Base-by-base conservation (phyloP, 805 yeast species). In the Zygosaccharomyces rouxii region DNA sequence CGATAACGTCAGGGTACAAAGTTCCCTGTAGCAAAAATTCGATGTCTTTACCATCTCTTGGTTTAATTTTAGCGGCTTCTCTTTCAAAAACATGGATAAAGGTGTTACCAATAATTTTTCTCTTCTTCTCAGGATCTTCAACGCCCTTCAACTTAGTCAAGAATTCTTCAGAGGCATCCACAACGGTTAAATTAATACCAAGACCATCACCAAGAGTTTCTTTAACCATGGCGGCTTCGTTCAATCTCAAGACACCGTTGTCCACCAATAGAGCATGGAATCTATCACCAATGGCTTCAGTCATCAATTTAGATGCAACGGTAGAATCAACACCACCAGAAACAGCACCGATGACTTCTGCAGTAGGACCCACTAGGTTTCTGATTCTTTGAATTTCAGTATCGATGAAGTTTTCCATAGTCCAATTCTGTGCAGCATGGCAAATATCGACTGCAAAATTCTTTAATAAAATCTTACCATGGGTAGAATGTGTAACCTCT, bases 271-370 rank as follows among this genome's bases (percentile, higher is more conserved):
- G 90, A 51, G 99, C 99, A 65, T 94, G 99, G 86, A 94, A 94
- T 70, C 99, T 82, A 64, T 88, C 94, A 67, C 99, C 99, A 70
- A 94, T 94, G 57, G 99, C 99, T 75, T 87, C 97, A 56, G 89
- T 84, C 96, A 94, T 86, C 67, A 94, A 79, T 77, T 92, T 94
- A 56, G 99, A 97, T 57, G 97, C 99, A 52, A 94, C 99, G 42
- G 99, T 94, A 45, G 99, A 94, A 73, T 94, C 99, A 55, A 94
- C 99, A 76, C 99, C 99, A 64, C 99, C 99, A 46, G 97, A 89
- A 56, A 94, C 99, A 48, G 99, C 99, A 73, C 99, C 99, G 66
- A 94, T 94, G 56, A 94, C 99, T 74, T 94, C 98, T 49, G 97
- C 98, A 49, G 89, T 84, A 58, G 97, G 97, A 45, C 99, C 99